Percentiles rank a stretch among this genome's conserved stretches.
Evolutionary conservation across 2,329 filamentous ascomycete species (phyloP).

Genomic region (Ramularia endophylla): DNA sequence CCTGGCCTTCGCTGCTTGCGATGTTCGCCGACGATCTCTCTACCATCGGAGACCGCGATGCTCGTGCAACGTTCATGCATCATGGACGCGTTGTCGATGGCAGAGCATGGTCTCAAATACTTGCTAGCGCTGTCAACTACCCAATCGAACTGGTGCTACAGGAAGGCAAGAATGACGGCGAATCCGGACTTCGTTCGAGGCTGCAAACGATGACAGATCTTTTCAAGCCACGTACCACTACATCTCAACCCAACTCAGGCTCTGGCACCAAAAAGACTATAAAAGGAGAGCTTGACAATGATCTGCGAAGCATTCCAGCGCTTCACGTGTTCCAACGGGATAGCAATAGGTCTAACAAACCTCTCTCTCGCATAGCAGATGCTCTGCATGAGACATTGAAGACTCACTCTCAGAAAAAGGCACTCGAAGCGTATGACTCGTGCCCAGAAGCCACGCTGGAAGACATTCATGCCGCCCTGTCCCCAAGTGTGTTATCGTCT

Average conservation of each 20-base stretch:
- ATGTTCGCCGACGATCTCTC: conserved; percentile 7
- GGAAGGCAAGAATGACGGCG: too few species aligned
- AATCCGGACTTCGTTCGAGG: too few species aligned
- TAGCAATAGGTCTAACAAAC: too few species aligned
- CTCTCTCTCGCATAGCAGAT: background rate
- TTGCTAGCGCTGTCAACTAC: background rate
- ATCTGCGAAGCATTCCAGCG: too few species aligned
- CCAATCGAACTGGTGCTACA: background rate
- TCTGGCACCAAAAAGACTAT: too few species aligned
- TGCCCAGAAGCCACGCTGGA: conserved; percentile 1
- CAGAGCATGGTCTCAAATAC: background rate
- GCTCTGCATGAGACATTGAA: conserved; percentile 1
- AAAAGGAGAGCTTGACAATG: too few species aligned
- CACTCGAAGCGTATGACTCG: conserved; percentile 1
- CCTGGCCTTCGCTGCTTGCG: conserved; percentile 3
- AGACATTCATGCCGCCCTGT: conserved; percentile 2
- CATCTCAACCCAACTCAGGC: too few species aligned
- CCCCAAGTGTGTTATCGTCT: too few species aligned
- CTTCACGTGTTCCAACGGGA: too few species aligned
- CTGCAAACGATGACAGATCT: too few species aligned
- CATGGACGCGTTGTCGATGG: background rate
- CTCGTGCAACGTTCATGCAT: conserved; percentile 3
- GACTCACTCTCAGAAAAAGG: background rate
- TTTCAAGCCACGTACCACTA: too few species aligned
- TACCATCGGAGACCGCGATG: conserved; percentile 1